Evolutionary conservation across 208 protist genomes (phyloP), one percentile per base, ranked within the genome.

Genomic region (Novymonas esmeraldas): DNA sequence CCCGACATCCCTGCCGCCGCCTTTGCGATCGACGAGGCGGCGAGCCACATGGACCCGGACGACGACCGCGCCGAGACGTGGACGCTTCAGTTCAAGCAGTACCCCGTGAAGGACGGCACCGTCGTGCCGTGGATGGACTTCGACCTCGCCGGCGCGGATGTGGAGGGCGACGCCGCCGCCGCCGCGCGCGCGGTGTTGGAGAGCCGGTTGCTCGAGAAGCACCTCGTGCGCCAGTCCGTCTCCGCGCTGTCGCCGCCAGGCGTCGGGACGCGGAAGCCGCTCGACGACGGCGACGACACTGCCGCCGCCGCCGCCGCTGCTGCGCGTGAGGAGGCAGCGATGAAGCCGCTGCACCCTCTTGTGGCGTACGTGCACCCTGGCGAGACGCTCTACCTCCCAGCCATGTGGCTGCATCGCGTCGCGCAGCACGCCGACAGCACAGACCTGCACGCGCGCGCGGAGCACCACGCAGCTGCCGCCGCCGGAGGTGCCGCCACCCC

Each of bases 351-450:
- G 18, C 90, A 92, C 54, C 92, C 92, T 6, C 64, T 97, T 10
- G 79, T 90, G 22, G 87, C 78, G 6, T 73, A 85, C 36, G 84
- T 98, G 31, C 65, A 85, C 34, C 83, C 92, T 1, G 94, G 94
- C 11, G 94, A 98, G 63, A 88, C 85, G 67, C 64, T 98, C 10
- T 98, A 98, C 78, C 69, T 98, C 26, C 94, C 94, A 1, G 79
- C 91, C 13, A 87, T 97, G 79, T 98, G 94, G 92, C 75, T 89
- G 9, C 94, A 98, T 62, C 85, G 92, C 11, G 94, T 98, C 2
- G 85, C 81, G n/a, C 94, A 98, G 66, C 69, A 78, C 51, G 81
- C 87, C 9, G 91, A 96, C 64, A 77, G 74, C n/a, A 49, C 33
- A 7, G 89, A 95, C 56, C 78, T 87, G 34, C 61, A 62, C 48